Percentiles rank a stretch among this genome's conserved stretches.
Conservation (phyloP, 192 early-diverging fungal species). For the Coemansia sp. region DNA sequence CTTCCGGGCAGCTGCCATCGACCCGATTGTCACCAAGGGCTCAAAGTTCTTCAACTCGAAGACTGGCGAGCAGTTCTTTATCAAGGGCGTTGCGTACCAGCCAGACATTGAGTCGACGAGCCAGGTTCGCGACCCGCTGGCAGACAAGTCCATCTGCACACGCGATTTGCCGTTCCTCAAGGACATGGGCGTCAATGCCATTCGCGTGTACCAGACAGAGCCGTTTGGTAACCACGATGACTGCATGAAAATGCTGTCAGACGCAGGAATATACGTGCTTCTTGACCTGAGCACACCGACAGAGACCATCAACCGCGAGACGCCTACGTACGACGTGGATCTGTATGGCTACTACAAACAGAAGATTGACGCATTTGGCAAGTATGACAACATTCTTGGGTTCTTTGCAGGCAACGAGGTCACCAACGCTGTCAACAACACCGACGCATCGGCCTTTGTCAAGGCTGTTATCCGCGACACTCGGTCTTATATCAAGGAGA, state of each 20-base stretch:
- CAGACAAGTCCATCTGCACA: conserved; percentile 59
- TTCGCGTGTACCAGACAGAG: conserved; percentile 74
- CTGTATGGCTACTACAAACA: conserved; percentile 59
- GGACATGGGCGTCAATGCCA: conserved; percentile 65
- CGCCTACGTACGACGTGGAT: conserved; percentile 60
- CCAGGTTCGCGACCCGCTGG: conserved; percentile 60
- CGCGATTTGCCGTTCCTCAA: conserved; percentile 67
- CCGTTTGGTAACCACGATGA: conserved; percentile 63
- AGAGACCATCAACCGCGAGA: conserved; percentile 64
- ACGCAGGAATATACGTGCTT: conserved; percentile 71
- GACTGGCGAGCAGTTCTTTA: conserved; percentile 72
- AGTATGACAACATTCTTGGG: conserved; percentile 64
- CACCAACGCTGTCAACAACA: conserved; percentile 62
- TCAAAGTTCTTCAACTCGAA: conserved; percentile 71
- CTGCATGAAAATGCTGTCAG: conserved; percentile 68
- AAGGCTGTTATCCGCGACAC: conserved; percentile 69
- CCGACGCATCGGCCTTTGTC: conserved; percentile 64
- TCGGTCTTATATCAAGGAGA: conserved; percentile 60
- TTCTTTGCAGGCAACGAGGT: conserved; percentile 81
- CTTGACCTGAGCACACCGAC: conserved; percentile 65
- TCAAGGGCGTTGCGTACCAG: conserved; percentile 77
- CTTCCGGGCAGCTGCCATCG: conserved; percentile 49
- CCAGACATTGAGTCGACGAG: conserved; percentile 54
- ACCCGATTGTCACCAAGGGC: conserved; percentile 67
- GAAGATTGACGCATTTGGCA: conserved; percentile 67